These are phyloP conservation scores for Pestalotiopsis sp. DNA, from an alignment of 2,329 filamentous ascomycete genomes.

Conservation along the genomic window DNA sequence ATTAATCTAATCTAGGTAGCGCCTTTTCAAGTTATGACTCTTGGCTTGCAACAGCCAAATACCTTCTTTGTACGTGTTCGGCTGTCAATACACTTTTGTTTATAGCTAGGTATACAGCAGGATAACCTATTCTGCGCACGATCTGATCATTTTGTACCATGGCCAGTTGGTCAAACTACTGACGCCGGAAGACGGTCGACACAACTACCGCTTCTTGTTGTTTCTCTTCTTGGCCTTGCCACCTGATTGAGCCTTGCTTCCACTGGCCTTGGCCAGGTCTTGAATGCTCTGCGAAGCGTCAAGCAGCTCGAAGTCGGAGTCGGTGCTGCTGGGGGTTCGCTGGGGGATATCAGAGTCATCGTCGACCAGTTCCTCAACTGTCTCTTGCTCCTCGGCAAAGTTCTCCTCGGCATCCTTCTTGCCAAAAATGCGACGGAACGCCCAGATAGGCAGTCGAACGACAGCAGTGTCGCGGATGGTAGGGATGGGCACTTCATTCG, in stretches of 20 bases:
- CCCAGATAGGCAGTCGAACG: constrained; percentile 75
- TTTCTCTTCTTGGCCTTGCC: constrained; percentile 51
- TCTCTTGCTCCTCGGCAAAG: constrained; percentile 37
- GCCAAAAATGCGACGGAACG: constrained; percentile 60
- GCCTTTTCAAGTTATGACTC: neutral
- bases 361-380: constrained; percentile 38
- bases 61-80: neutral
- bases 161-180: too few species aligned
- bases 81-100: neutral
- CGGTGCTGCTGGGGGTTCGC: constrained; percentile 57
- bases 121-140: too few species aligned
- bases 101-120: neutral
- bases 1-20: neutral
- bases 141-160: too few species aligned
- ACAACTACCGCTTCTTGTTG: constrained; percentile 54
- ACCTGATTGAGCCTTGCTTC: constrained; percentile 44
- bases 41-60: neutral
- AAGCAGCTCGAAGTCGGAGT: constrained; percentile 66
- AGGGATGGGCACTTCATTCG: constrained; percentile 77
- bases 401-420: constrained; percentile 33
- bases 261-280: constrained; percentile 52
- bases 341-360: constrained; percentile 53
- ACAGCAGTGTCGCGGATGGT: constrained; percentile 82
- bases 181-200: neutral
- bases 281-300: constrained; percentile 57